Base-by-base conservation (phyloP, 768 basidiomycete genomes). In the Antrodiella citrinella region DNA sequence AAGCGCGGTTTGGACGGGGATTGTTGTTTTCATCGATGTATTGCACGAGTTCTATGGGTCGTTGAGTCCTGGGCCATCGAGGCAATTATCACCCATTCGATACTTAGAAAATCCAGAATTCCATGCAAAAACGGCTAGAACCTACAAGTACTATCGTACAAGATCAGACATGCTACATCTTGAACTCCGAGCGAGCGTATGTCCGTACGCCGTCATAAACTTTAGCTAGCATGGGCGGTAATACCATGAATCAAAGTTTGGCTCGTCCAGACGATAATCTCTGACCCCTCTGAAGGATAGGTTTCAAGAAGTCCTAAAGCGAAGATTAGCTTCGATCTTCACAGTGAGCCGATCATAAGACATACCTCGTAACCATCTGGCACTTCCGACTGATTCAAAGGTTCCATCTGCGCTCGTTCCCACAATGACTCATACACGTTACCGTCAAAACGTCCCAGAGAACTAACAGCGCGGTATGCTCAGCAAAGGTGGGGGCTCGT, bases 391-490 rank as follows among this genome's bases (percentile, higher is more conserved):
- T 66, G 61, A 58, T 86, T 86, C 44, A 86, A 60, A 0, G 84
- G 84, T 50, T 85, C 82, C 2, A 60, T 59, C 56, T 82, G 75
- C 4, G 72, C 81, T 9, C 75, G 65, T 24, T 74, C 66, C 78
- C 81, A 83, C 10, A 88, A 62, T n/a, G 74, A 71, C 48, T 88
- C 77, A 49, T 88, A 89, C 12, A 80, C 84, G 11, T 69, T 74
- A 2, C 86, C 86, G 55, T 81, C 71, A 47, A 72, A 72, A 2
- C 79, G 76, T 1, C 85, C 85, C 19, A 86, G 65, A 0, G 81
- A 78, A 61, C 83, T 84, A 19, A 21, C 19, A 41, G 47, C 21
- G 15, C 7, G 4, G 26, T 22, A 24, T 20, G 23, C n/a, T 4
- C 25, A 30, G 15, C 25, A 0, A 15, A 2, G 11, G 4, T 43